These are phyloP conservation scores for Moniliella sp. DNA, from an alignment of 1,284 basidiomycete genomes.

Conservation along the genomic window DNA sequence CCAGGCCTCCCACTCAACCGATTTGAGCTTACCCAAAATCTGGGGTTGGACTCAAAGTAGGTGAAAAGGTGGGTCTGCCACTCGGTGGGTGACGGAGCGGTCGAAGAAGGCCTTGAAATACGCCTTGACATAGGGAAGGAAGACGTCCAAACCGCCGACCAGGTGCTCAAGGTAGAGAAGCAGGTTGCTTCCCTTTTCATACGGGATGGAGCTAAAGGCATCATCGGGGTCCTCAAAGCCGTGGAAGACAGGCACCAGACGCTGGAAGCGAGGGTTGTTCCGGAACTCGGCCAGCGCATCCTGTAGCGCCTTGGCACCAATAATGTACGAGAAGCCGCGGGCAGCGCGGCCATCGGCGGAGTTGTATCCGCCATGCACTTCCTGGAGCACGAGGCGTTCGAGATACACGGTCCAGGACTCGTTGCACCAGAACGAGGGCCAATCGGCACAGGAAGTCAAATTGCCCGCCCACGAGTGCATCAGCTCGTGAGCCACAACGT, in stretches of 20 bases:
- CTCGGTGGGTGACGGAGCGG: conserved; percentile 60
- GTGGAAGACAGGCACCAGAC: conserved; percentile 62
- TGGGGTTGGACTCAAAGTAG: conserved; percentile 43
- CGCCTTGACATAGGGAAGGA: conserved; percentile 42
- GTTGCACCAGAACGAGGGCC: conserved; percentile 30
- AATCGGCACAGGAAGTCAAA: conserved; percentile 27
- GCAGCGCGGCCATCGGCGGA: conserved; percentile 40
- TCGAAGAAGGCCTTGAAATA: conserved; percentile 47
- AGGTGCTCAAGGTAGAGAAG: conserved; percentile 47
- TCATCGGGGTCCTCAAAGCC: conserved; percentile 46
- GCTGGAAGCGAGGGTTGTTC: conserved; percentile 50
- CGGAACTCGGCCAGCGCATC: conserved; percentile 45
- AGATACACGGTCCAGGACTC: conserved; percentile 74
- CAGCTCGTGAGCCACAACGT: conserved; percentile 38
- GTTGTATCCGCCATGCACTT: conserved; percentile 43
- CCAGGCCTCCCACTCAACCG: conserved; percentile 56
- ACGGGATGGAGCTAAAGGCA: conserved; percentile 49
- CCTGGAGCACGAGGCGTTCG: conserved; percentile 58
- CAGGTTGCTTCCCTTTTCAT: conserved; percentile 58
- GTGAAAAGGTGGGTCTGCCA: conserved; percentile 75
- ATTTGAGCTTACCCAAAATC: conserved; percentile 41
- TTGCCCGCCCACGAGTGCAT: conserved; percentile 31
- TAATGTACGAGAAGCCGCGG: conserved; percentile 58
- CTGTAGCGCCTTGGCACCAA: conserved; percentile 52
- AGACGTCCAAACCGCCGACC: conserved; percentile 60